Evolutionary conservation across 495 filamentous ascomycete genomes (phyloP), one percentile per base, ranked within the genome.

Genomic region (Cercophora sp.): DNA sequence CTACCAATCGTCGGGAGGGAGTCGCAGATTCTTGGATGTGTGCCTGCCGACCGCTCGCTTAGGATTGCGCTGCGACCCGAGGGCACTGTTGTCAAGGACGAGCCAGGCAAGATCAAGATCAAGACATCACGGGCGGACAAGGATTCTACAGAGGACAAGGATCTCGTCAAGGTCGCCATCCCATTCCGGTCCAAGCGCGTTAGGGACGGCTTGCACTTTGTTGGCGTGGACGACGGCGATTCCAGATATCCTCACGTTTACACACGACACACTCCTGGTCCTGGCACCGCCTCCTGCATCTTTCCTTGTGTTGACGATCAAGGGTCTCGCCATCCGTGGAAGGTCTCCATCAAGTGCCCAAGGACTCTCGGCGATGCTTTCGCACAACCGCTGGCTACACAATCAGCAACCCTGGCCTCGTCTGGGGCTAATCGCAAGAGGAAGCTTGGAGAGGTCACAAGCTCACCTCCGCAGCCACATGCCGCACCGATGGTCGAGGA

Each of bases 301-400:
- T 97, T 97, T 59, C 93, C 93, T 8, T 96, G 91, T 57, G 75
- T 96, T 20, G 94, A 97, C 63, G 87, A 95, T 62, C 77, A 84
- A 4, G 78, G 79, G 22, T 81, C 87, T 25, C 80, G 89, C 48
- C 92, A 85, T 64, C 82, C 81, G 1, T 99, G 91, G 91, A 90
- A 90, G 48, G 71, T 99, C 20, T 85, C 85, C 1, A 85, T 98
- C 53, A 91, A 84, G 35, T 91, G 84, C 58, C 87, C 92, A 10
- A 82, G 83, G 52, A 93, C 89, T 0, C 70, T 98, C 5, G 89
- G 89, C 9, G 91, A 93, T 71, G 83, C 88, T n/a, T 84, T 91
- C 42, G 71, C 70, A 39, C 75, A 65, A 39, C 66, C 69, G 18
- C 45, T 54, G 29, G 60, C 63, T 16, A 51, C 66, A 2, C 70